Percentiles rank a stretch among this genome's conserved stretches.
Evolutionary conservation across 2,329 filamentous ascomycete species (phyloP).

Genomic region (Paracamarosporium sp.): DNA sequence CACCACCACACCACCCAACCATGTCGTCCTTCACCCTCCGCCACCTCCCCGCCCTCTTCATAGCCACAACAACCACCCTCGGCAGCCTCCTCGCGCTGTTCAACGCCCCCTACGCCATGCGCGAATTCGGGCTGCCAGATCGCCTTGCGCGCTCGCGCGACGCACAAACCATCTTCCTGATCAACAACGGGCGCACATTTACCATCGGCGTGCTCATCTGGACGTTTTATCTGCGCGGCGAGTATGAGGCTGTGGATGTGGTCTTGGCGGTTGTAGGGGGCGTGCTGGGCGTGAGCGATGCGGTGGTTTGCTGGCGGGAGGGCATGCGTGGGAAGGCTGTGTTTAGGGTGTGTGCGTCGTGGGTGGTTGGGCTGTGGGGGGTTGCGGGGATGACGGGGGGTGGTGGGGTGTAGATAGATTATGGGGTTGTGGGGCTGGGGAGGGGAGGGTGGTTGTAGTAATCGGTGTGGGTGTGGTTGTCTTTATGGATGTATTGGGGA

Average conservation of each 20-base stretch:
- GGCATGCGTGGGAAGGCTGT: constrained; percentile 7
- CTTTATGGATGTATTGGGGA: too few relatives aligned
- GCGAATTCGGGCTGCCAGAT: constrained; percentile 11
- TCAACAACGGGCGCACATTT: constrained; percentile 6
- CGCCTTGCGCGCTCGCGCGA: constrained; percentile 8
- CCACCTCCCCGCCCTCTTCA: constrained; percentile 15
- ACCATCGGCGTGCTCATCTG: constrained; percentile 12
- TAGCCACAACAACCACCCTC: constrained; percentile 13
- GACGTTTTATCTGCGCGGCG: constrained; percentile 9
- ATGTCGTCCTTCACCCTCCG: constrained; percentile 6
- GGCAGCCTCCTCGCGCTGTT: constrained; percentile 11
- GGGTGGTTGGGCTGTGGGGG: background rate
- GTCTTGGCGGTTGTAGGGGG: background rate
- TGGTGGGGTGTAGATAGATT: background rate
- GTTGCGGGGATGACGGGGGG: background rate
- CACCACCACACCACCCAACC: too few relatives aligned
- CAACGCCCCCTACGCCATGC: constrained; percentile 7
- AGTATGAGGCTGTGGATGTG: background rate
- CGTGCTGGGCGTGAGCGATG: constrained; percentile 13
- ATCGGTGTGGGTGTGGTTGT: too few relatives aligned
- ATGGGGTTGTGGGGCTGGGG: too few relatives aligned
- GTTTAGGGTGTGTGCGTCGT: constrained; percentile 1
- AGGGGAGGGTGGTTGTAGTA: too few relatives aligned
- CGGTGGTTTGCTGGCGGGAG: constrained; percentile 5
- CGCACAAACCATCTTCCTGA: constrained; percentile 13